These are phyloP conservation scores for Bromus sterilis DNA, from an alignment of 176 grass and related monocot species.

Conservation along the genomic window DNA sequence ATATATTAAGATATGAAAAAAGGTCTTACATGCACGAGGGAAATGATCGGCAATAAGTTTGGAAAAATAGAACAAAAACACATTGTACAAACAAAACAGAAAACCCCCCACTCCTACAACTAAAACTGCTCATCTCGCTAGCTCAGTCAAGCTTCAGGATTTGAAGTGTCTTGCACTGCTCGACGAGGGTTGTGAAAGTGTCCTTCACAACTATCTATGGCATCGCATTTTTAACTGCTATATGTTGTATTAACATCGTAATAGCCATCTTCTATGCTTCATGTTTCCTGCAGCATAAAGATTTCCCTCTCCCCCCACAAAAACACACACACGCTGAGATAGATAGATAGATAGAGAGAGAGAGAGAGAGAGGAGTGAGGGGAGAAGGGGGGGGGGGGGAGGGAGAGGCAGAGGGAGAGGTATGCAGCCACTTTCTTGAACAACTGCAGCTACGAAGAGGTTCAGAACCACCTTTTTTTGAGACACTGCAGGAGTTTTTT, in stretches of 20 bases:
- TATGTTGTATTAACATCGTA: not conserved
- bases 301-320: not conserved
- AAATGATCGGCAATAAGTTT: not conserved
- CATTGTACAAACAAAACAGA: not conserved
- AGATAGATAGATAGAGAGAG: too few species aligned
- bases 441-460: slow-evolving; percentile 69
- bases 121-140: not conserved
- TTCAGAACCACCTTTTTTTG: slow-evolving; percentile 32
- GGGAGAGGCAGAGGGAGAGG: too few species aligned
- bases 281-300: slow-evolving; percentile 14
- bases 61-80: not conserved
- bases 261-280: not conserved
- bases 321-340: too few species aligned
- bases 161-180: not conserved
- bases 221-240: not conserved
- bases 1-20: not conserved
- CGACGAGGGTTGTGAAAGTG: not conserved
- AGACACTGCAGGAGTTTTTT: too few species aligned
- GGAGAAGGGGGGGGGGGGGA: too few species aligned
- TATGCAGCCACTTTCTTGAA: slow-evolving; percentile 74
- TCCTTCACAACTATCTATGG: not conserved
- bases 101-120: not conserved
- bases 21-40: not conserved
- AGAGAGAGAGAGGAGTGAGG: too few species aligned
- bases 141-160: not conserved